A percentile compares a stretch with the other conserved stretches of the same genome.
These are phyloP conservation scores for Sungouiella thailandica DNA, from an alignment of 805 yeast species.

Conservation along the genomic window DNA sequence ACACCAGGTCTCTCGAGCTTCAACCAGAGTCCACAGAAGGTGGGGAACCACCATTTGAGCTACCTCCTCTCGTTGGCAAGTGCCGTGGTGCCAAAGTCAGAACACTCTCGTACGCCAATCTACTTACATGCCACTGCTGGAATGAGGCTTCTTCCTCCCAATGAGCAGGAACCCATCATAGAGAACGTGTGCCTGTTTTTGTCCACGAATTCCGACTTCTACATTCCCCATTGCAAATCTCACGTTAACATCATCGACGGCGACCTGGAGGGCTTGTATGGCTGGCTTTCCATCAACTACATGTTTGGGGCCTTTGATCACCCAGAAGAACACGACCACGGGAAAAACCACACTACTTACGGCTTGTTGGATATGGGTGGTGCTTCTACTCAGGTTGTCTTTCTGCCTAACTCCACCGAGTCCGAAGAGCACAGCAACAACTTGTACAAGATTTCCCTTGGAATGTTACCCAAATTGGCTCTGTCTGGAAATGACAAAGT, in stretches of 20 bases:
- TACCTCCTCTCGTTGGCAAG: constrained; percentile 45
- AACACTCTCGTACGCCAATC: constrained; percentile 59
- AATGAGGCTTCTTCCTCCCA: constrained; percentile 52
- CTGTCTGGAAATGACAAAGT: constrained; percentile 2
- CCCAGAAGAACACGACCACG: constrained; percentile 36
- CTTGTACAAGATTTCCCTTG: constrained; percentile 42
- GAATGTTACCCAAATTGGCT: constrained; percentile 24
- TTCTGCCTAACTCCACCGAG: constrained; percentile 50
- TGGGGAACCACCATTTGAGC: constrained; percentile 49
- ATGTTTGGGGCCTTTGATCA: constrained; percentile 41
- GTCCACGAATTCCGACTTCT: constrained; percentile 42
- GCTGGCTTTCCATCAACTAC: constrained; percentile 63
- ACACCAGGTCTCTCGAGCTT: constrained; percentile 57
- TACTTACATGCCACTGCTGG: constrained; percentile 71
- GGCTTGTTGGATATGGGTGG: constrained; percentile 65
- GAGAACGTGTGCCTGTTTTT: constrained; percentile 48
- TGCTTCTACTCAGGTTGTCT: constrained; percentile 60
- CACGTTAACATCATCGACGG: constrained; percentile 62
- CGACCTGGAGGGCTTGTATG: constrained; percentile 60
- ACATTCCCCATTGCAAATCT: constrained; percentile 54
- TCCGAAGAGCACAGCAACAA: constrained; percentile 41
- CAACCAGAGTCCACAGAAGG: constrained; percentile 41
- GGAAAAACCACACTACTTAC: constrained; percentile 43
- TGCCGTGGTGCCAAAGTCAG: constrained; percentile 53
- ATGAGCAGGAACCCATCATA: constrained; percentile 44